Evolutionary conservation across 345 rosid species (phyloP), one percentile per base, ranked within the genome.

Genomic region (Melastoma malabathricum): DNA sequence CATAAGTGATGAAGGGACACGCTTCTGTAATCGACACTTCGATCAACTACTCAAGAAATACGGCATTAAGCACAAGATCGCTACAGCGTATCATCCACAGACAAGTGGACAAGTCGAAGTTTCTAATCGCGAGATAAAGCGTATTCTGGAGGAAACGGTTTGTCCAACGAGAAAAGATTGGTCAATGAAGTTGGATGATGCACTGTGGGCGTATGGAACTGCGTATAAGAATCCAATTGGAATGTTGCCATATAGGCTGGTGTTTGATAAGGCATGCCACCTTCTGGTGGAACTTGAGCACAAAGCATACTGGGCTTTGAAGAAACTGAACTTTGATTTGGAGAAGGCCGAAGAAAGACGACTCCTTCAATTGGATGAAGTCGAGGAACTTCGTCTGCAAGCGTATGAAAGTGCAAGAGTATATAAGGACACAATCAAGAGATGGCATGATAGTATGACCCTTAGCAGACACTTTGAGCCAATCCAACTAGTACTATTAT

Each of bases 191-290:
- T n/a, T n/a, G n/a, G n/a, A n/a, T n/a, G n/a, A n/a, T n/a, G n/a
- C n/a, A n/a, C n/a, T n/a, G n/a, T n/a, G n/a, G n/a, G n/a, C n/a
- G n/a, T n/a, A n/a, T n/a, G n/a, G n/a, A n/a, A n/a, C n/a, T n/a
- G n/a, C n/a, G n/a, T n/a, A n/a, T n/a, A n/a, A n/a, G n/a, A n/a
- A n/a, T n/a, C n/a, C n/a, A n/a, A 47, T 57, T 5, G 16, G 46
- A 0, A 31, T 18, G 20, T 17, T 51, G 16, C 23, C 45, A 0
- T 59, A 44, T 5, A 4, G 0, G 2, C 4, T 59, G 6, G 44
- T 59, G 13, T 61, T 13, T 47, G 16, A 48, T 0, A 61, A 54
- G 6, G 23, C 65, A 8, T 61, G 54, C 1, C 49, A 54, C 22
- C 17, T 47, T 0, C 49, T 1, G 8, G 17, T 52, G 0, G 58